Evolutionary conservation across 2,329 filamentous ascomycete genomes (phyloP), one percentile per base, ranked within the genome.

Genomic region (Aspergillus sp.): DNA sequence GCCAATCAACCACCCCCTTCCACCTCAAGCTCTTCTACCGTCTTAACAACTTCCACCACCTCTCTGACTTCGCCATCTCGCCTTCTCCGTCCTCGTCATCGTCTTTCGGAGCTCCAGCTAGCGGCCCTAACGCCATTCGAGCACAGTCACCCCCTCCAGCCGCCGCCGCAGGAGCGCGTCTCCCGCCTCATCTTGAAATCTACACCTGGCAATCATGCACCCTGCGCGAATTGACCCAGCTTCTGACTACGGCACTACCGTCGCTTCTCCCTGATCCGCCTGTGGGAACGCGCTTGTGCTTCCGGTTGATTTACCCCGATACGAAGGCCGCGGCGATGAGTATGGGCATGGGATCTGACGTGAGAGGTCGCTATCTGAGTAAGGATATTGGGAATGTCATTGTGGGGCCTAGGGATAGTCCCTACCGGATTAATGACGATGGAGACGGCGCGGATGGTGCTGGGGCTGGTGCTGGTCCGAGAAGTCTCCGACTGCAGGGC

Each of bases 151-250:
- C 93, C 66, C 66, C 79, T 56, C 62, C 80, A 19, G 57, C 72
- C 66, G 66, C 79, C 56, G 62, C 80, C 19, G 57, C 72, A 46
- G 19, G 19, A 19, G 19, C 19, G 19, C 62, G 72, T 44, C 76
- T 86, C 26, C 81, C 83, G 43, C 72, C 83, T 5, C 79, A 85
- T 63, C 74, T 94, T 28, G 78, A 86, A 51, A 83, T 96, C 58
- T 90, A 96, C 74, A 90, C 89, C 48, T 94, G 88, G 86, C 78
- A 81, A 47, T 81, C 80, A 58, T 91, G 86, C 70, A 88, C 86
- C 2, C 77, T 97, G 27, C 75, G 78, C 54, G 89, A 96, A 66
- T 81, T 97, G 33, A 83, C 85, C 26, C 80, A 86, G 47, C 82
- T 91, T 45, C 78, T 97, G 47, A 80, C 81, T 29, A 79, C 80